Percentiles rank a stretch among this genome's conserved stretches.
phyloP scores from a whole-genome alignment of 1,284 basidiomycete genomes.

The Ustilago shanxiensis region DNA sequence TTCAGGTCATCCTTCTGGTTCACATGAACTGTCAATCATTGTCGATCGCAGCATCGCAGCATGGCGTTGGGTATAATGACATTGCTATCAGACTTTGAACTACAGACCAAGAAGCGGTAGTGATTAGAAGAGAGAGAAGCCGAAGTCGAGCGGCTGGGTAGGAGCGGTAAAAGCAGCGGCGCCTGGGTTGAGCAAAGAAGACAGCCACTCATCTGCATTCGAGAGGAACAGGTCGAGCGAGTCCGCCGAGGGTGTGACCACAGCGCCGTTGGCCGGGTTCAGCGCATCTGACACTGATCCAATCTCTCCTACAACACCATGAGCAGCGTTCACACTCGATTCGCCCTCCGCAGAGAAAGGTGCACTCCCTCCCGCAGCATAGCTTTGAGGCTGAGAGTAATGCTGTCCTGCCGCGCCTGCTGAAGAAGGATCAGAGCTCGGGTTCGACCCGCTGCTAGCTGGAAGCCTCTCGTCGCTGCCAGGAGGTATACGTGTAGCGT shows the following conservation, averaged over 20 bases:
- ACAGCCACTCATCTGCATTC: constrained; percentile 49
- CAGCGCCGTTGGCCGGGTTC: constrained; percentile 12
- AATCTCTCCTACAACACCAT: neutral
- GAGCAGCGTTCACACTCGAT: neutral
- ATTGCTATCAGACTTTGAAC: neutral
- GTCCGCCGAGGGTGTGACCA: constrained; percentile 33
- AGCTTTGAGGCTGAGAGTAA: constrained; percentile 12
- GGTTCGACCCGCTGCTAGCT: constrained; percentile 18
- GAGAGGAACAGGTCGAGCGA: constrained; percentile 46
- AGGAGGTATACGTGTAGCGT: constrained; percentile 40
- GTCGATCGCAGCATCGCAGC: neutral
- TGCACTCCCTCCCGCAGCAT: neutral
- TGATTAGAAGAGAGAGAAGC: constrained; percentile 37
- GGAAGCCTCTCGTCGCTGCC: constrained; percentile 24
- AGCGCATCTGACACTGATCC: constrained; percentile 11
- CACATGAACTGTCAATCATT: too few species aligned
- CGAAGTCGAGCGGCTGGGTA: constrained; percentile 36
- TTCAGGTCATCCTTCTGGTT: too few species aligned
- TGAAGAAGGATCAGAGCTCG: constrained; percentile 25
- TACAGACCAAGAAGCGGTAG: neutral
- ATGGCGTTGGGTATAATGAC: neutral
- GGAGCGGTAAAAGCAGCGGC: constrained; percentile 38
- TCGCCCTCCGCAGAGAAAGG: neutral
- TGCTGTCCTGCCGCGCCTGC: neutral
- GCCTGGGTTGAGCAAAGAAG: constrained; percentile 40